Conservation (phyloP, 2,329 filamentous ascomycete genomes). For the Aspergillus neoniger region DNA sequence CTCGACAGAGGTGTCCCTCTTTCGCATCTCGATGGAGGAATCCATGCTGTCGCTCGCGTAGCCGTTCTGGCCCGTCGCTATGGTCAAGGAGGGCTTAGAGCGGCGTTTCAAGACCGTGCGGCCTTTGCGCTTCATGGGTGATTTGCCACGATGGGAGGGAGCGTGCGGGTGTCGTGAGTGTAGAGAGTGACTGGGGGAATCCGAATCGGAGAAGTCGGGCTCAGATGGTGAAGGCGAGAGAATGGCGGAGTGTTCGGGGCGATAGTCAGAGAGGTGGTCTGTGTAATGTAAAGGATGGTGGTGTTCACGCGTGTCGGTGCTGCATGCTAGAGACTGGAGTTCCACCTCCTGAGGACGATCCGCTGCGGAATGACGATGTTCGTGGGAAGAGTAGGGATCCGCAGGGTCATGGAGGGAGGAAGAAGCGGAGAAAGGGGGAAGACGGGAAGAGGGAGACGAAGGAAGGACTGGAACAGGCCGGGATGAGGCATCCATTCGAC, state of each 20-base stretch:
- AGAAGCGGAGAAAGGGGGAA: slow-evolving; percentile 4
- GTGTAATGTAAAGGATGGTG: slow-evolving; percentile 6
- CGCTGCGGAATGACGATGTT: slow-evolving; percentile 8
- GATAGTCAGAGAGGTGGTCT: slow-evolving; percentile 5
- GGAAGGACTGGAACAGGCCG: slow-evolving; percentile 3
- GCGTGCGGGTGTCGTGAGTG: slow-evolving; percentile 16
- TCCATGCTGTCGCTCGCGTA: slow-evolving; percentile 44
- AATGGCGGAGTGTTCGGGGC: slow-evolving; percentile 7
- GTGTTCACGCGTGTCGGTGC: slow-evolving; percentile 11
- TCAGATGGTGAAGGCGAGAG: slow-evolving; percentile 10
- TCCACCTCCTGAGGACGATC: slow-evolving; percentile 20
- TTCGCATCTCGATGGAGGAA: slow-evolving; percentile 50
- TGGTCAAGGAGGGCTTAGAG: slow-evolving; percentile 41
- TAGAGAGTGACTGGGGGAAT: slow-evolving; percentile 3
- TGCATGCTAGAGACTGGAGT: slow-evolving; percentile 25
- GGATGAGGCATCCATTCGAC: slow-evolving; percentile 13
- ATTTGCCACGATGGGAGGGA: slow-evolving; percentile 15
- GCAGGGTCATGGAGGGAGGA: slow-evolving; percentile 18
- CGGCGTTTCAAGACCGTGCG: slow-evolving; percentile 38
- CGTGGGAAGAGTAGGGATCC: slow-evolving; percentile 8
- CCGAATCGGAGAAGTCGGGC: slow-evolving; percentile 17
- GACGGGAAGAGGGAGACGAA: slow-evolving; percentile 11
- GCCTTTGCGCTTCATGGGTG: slow-evolving; percentile 42
- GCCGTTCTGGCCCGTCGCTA: slow-evolving; percentile 41
- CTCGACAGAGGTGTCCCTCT: slow-evolving; percentile 48